A percentile compares a stretch with the other conserved stretches of the same genome.
Conservation (phyloP, 305 asterid species). For the Solanum hybrid region DNA sequence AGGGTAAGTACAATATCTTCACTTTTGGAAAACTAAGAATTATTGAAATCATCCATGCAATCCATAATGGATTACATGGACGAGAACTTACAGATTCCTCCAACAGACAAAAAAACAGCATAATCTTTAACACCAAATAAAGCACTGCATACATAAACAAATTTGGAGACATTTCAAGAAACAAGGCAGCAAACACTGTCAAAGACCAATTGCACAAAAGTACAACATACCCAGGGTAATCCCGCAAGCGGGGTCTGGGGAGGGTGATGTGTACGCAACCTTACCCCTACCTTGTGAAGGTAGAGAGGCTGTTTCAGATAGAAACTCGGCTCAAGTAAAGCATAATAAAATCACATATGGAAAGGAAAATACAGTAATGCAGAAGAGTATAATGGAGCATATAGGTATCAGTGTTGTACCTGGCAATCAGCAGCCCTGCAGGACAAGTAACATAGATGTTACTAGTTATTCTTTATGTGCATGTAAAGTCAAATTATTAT, state of each 20-base stretch:
- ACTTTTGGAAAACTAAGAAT: background rate
- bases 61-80: background rate
- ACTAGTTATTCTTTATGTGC: constrained; percentile 6
- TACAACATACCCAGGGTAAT: background rate
- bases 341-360: background rate
- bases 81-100: background rate
- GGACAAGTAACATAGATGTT: constrained; percentile 20
- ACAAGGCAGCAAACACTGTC: background rate
- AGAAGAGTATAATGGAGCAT: background rate
- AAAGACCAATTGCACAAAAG: background rate
- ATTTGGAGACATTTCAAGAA: background rate
- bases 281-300: background rate
- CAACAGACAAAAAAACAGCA: background rate
- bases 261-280: background rate
- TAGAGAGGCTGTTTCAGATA: background rate
- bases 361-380: background rate
- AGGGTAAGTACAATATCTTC: background rate
- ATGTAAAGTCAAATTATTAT: background rate
- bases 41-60: background rate
- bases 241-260: background rate
- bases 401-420: constrained; percentile 29
- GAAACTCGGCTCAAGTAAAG: background rate
- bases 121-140: background rate
- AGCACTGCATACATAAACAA: background rate
- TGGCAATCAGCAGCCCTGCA: constrained; percentile 90